These are phyloP conservation scores for Sarcodon aspratus DNA, from an alignment of 768 basidiomycete genomes.

Conservation along the genomic window DNA sequence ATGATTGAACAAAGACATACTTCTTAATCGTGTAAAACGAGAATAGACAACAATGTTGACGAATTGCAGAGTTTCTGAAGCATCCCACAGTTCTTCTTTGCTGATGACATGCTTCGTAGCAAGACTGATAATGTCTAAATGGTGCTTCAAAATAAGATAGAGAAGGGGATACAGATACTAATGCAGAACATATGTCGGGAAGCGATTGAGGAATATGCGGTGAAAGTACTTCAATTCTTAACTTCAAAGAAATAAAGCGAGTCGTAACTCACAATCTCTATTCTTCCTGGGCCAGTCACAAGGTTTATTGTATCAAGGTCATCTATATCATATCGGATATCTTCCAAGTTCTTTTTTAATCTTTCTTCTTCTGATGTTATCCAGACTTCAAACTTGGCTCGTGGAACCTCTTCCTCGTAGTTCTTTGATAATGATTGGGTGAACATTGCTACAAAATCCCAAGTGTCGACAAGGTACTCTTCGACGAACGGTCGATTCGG, in stretches of 20 bases:
- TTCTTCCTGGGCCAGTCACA: constrained; percentile 19
- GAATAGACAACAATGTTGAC: constrained; percentile 11
- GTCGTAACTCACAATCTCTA: constrained; percentile 18
- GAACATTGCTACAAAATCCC: constrained; percentile 1
- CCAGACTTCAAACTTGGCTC: constrained; percentile 15
- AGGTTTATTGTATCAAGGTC: constrained; percentile 17
- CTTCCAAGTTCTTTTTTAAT: constrained; percentile 16
- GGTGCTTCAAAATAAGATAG: constrained; percentile 21
- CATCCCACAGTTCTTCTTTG: constrained; percentile 16
- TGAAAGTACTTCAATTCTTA: not conserved
- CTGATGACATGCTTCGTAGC: constrained; percentile 15
- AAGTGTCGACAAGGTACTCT: constrained; percentile 13
- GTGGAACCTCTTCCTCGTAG: constrained; percentile 10
- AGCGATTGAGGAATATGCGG: not conserved
- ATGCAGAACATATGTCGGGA: too few relatives aligned
- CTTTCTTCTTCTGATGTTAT: constrained; percentile 15
- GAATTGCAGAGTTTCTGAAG: constrained; percentile 10
- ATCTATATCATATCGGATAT: constrained; percentile 20
- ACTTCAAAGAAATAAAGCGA: not conserved
- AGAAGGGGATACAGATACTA: constrained; percentile 24
- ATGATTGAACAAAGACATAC: constrained; percentile 7
- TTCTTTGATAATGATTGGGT: constrained; percentile 6
- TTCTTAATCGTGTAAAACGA: constrained; percentile 13
- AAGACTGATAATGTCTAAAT: constrained; percentile 21
- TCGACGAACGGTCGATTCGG: constrained; percentile 13